phyloP scores from a whole-genome alignment of 495 filamentous ascomycete species.

The Penicillium macrosclerotiorum region DNA sequence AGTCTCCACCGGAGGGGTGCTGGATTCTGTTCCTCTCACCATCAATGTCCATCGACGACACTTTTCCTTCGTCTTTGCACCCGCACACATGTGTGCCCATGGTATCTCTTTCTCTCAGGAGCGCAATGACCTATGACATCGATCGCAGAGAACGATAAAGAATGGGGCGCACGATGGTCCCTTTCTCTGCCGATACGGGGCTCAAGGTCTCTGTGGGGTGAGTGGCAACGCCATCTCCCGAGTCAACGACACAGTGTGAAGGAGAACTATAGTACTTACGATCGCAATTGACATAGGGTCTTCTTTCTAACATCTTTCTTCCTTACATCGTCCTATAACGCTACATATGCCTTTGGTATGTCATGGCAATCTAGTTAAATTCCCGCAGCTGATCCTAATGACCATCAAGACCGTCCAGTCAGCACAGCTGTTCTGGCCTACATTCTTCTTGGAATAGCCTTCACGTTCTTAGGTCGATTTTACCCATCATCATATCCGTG shows the following conservation, averaged over 20 bases:
- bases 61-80: background rate
- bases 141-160: conserved; percentile 3
- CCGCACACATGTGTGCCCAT: background rate
- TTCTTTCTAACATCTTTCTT: conserved; percentile 38
- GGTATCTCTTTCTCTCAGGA: background rate
- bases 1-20: conserved; percentile 14
- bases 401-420: conserved; percentile 38
- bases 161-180: conserved; percentile 27
- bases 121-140: conserved; percentile 15
- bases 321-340: conserved; percentile 33
- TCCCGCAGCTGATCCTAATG: conserved; percentile 10
- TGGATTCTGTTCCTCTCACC: conserved; percentile 2
- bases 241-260: background rate
- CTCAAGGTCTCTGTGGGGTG: conserved; percentile 41
- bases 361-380: background rate
- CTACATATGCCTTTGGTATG: conserved; percentile 45
- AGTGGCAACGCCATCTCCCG: conserved; percentile 8
- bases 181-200: conserved; percentile 34
- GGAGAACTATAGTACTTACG: conserved; percentile 2
- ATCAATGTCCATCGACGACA: background rate
- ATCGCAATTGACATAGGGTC: conserved; percentile 19
- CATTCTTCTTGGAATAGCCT: conserved; percentile 31
- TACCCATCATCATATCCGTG: conserved; percentile 14
- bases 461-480: conserved; percentile 35
- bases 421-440: conserved; percentile 37